phyloP scores from a whole-genome alignment of 176 grass and related monocot species.

The Carex myosuroides region DNA sequence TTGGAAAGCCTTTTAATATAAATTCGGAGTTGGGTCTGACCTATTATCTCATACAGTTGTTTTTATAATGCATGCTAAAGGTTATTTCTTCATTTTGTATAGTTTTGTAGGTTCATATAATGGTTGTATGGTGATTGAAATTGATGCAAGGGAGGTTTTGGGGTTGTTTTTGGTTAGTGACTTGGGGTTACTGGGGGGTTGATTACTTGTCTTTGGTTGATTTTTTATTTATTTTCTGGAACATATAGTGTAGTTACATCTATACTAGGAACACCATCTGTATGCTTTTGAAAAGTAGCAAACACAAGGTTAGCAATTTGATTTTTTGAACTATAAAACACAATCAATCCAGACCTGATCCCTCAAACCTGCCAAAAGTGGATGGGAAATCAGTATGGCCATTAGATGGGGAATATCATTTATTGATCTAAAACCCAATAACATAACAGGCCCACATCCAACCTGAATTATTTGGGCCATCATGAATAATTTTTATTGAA shows the following conservation, averaged over 20 bases:
- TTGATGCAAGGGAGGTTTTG: too few relatives aligned
- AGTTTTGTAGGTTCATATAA: too few relatives aligned
- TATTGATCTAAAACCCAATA: conserved; percentile 1
- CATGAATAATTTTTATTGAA: background rate
- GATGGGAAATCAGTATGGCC: background rate
- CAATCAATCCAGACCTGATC: background rate
- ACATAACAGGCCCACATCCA: background rate
- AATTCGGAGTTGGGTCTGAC: background rate
- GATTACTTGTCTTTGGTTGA: too few relatives aligned
- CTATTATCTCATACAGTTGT: conserved; percentile 2
- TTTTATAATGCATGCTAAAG: background rate
- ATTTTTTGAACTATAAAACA: background rate
- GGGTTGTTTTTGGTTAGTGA: too few relatives aligned
- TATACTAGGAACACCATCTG: too few relatives aligned
- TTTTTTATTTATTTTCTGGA: too few relatives aligned
- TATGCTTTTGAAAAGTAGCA: too few relatives aligned
- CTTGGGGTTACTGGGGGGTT: too few relatives aligned
- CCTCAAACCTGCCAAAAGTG: background rate
- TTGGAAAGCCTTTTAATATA: background rate
- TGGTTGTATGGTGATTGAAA: too few relatives aligned
- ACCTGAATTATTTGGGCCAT: background rate
- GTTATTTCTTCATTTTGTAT: conserved; percentile 7
- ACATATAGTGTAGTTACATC: too few relatives aligned
- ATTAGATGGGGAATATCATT: background rate
- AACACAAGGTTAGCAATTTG: background rate